Evolutionary conservation across 1,139 yeast genomes (phyloP).

Genomic region (Ogataea hybrid): DNA sequence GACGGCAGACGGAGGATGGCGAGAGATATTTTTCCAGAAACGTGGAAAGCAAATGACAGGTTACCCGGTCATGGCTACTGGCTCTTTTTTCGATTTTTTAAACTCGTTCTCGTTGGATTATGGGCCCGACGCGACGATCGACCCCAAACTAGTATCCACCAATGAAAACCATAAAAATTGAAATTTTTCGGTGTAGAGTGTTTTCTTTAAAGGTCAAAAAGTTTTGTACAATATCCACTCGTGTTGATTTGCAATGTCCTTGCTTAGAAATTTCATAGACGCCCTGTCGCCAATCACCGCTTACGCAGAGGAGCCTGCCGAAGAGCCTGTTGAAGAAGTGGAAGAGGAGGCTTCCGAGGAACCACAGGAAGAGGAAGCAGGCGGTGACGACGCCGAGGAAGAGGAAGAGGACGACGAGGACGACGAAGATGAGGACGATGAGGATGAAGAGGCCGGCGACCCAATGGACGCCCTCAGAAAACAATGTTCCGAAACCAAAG

Average conservation of each 20-base stretch:
- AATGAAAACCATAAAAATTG: constrained; percentile 18
- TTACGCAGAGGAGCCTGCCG: constrained; percentile 67
- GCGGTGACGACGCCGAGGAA: constrained; percentile 60
- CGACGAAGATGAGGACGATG: constrained; percentile 75
- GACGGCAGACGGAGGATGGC: constrained; percentile 1
- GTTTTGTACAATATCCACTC: constrained; percentile 7
- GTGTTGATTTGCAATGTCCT: constrained; percentile 40
- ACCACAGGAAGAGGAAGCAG: constrained; percentile 40
- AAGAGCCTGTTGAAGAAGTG: constrained; percentile 29
- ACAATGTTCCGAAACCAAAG: constrained; percentile 64
- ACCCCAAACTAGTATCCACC: constrained; percentile 9
- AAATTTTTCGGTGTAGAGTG: constrained; percentile 16
- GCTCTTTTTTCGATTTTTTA: too few species aligned
- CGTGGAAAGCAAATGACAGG: not conserved
- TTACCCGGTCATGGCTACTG: not conserved
- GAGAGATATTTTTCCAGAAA: not conserved
- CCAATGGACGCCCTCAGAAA: constrained; percentile 66
- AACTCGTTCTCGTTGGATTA: too few species aligned
- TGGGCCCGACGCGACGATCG: constrained; percentile 7
- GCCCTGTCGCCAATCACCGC: constrained; percentile 78
- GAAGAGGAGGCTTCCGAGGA: constrained; percentile 29
- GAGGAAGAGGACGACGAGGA: constrained; percentile 70
- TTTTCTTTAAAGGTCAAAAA: constrained; percentile 8
- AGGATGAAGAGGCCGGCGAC: constrained; percentile 68
- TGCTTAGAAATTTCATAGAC: constrained; percentile 79